Evolutionary conservation across 2,329 filamentous ascomycete genomes (phyloP).

Genomic region (Ceratocystis cubensis): DNA sequence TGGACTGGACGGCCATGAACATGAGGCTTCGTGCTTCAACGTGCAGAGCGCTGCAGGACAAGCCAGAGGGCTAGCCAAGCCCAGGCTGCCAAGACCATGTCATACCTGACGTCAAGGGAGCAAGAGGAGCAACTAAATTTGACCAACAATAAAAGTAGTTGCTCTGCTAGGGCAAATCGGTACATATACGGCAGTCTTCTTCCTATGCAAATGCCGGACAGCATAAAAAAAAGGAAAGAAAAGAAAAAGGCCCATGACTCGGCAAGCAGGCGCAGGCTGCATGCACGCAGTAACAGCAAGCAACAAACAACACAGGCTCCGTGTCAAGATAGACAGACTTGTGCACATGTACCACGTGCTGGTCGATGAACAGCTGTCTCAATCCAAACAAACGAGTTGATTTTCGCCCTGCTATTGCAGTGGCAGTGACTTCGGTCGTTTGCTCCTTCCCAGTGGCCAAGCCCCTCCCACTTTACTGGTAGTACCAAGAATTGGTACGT

Average conservation of each 20-base stretch:
- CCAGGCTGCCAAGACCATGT: background rate
- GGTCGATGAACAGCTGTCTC: background rate
- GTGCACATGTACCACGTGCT: background rate
- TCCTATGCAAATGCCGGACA: background rate
- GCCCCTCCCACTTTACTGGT: background rate
- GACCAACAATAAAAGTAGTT: conserved; percentile 4
- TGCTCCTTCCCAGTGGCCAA: background rate
- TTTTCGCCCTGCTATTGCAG: background rate
- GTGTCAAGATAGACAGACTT: background rate
- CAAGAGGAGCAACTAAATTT: background rate
- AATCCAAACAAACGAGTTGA: background rate
- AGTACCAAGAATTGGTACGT: no score
- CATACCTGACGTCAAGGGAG: background rate
- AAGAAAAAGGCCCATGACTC: no score
- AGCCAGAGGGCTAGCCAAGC: no score
- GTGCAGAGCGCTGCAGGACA: no score
- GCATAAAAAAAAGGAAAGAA: background rate
- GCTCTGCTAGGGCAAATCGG: background rate
- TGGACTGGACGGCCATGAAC: no score
- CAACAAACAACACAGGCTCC: background rate
- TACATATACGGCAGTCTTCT: background rate
- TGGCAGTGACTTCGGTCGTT: background rate
- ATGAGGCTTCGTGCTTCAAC: no score
- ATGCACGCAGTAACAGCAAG: no score
- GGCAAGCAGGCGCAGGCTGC: no score